Base-by-base conservation (phyloP, 106 monocot species). In the Allium cepa region DNA sequence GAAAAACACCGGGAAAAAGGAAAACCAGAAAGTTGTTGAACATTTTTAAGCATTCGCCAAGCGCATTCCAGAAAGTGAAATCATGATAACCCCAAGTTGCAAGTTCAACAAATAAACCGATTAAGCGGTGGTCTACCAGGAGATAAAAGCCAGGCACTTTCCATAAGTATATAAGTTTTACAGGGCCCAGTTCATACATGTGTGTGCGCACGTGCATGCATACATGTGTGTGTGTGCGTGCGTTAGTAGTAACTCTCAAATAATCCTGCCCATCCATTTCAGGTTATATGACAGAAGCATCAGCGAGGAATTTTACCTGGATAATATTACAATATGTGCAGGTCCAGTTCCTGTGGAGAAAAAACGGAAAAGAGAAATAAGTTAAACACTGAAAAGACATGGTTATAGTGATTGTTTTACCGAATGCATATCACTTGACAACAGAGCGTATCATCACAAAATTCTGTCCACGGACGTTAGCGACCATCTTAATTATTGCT, bases 311-410 rank as follows among this genome's bases (percentile, higher is more conserved):
- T 36, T 63, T 49, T 75, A 75, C 75, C 75, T 75, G 75, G 47
- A 53, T 62, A 14, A 75, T 62, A 58, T 75, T 75, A 69, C 75
- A 75, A 53, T 75, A 75, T 18, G 60, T 46, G 68, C 75, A 75
- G 13, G 75, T 75, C 75, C 75, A 75, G 47, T 47, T 75, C 59
- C 75, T 75, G 75, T 8, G 14, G 4, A 17, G 0, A 17, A 59
- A 15, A 59, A 59, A 59, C 4, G 4, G 16, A 55, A 12, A 55
- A 55, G 36, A 36, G 36, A 36, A 36, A 36, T 36, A 36, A 36
- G 36, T 36, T 36, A 36, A 1, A 36, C 36, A 36, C 36, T 36
- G 36, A 36, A 36, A 36, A 36, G 36, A 36, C 36, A 0, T 36
- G 36, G 3, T 36, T 36, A 36, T 36, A 36, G 36, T 4, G 5